Evolutionary conservation across 108 stramenopile species (phyloP), one percentile per base, ranked within the genome.

Genomic region (Stephanodiscus triporus): DNA sequence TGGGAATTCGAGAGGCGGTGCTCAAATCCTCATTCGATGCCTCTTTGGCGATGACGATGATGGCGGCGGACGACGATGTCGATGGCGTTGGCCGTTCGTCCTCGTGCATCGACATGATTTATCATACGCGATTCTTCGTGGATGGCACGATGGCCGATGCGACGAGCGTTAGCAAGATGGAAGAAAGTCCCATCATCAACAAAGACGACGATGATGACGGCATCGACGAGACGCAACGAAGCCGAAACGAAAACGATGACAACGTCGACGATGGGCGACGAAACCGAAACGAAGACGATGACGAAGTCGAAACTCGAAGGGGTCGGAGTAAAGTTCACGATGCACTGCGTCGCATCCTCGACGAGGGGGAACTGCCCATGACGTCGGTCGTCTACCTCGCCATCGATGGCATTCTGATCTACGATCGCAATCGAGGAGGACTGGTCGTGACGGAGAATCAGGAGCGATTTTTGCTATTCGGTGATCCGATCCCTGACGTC

Each of bases 361-460:
- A 73, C 29, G 42, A 72, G 13, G 62, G 54, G 22, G 9, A 68
- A 47, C 29, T 30, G 17, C 63, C 71, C 10, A 54, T 56, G 34
- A 26, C 66, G 34, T 72, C 71, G 14, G n/a, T 80, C 7, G 57
- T 80, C 9, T 80, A 80, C 43, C 59, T 80, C 8, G 38, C 78
- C 24, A 73, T 80, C 37, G 67, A 68, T 22, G 78, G 78, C 23
- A 60, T 80, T 19, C 37, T 80, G 50, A 67, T 80, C 17, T 80
- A 73, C 60, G 78, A 80, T 73, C 61, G 59, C 11, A 19, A 73
- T 63, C 78, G 78, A 10, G 78, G 78, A 51, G 78, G 78, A 4
- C 37, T 73, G 23, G 45, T 80, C 26, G 24, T 53, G 13, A 68
- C 78, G 27, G 59, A 72, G 16, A 1, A 38, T 0, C 56, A 60